phyloP scores from a whole-genome alignment of 2,329 filamentous ascomycete species.

The Aspergillus niger region DNA sequence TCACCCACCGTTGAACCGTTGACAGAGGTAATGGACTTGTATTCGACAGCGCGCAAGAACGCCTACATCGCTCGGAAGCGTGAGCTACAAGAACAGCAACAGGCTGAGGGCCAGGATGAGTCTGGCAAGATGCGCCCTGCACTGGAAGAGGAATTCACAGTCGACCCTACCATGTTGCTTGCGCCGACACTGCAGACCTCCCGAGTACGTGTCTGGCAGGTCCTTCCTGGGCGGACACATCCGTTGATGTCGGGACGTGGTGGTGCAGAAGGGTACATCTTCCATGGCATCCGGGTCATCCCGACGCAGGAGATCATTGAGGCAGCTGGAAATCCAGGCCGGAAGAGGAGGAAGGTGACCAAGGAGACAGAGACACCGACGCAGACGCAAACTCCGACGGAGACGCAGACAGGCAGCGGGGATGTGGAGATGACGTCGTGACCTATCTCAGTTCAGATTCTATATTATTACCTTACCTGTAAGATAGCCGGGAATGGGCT shows the following conservation, averaged over 20 bases:
- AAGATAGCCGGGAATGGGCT: neutral
- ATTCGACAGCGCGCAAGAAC: constrained; percentile 75
- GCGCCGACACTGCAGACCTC: constrained; percentile 79
- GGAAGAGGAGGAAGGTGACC: constrained; percentile 66
- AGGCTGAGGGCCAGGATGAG: constrained; percentile 9
- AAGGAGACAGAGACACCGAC: constrained; percentile 13
- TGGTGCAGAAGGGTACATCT: constrained; percentile 86
- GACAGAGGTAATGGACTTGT: constrained; percentile 75
- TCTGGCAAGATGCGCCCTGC: constrained; percentile 34
- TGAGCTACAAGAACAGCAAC: constrained; percentile 27
- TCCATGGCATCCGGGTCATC: constrained; percentile 78
- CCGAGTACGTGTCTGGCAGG: constrained; percentile 80
- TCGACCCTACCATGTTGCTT: constrained; percentile 83
- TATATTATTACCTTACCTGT: neutral
- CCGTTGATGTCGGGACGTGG: constrained; percentile 88
- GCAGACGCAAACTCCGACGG: neutral
- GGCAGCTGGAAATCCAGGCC: constrained; percentile 71
- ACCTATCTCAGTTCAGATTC: neutral
- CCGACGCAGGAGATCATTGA: constrained; percentile 79
- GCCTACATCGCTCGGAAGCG: constrained; percentile 61
- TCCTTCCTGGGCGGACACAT: constrained; percentile 87
- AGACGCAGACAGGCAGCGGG: constrained; percentile 23
- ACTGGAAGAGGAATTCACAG: constrained; percentile 69
- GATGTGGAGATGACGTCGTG: constrained; percentile 34
- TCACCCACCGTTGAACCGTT: constrained; percentile 78